Percentiles rank a stretch among this genome's conserved stretches.
These are phyloP conservation scores for Tulasnella sp. DNA, from an alignment of 768 basidiomycete genomes.

Conservation along the genomic window DNA sequence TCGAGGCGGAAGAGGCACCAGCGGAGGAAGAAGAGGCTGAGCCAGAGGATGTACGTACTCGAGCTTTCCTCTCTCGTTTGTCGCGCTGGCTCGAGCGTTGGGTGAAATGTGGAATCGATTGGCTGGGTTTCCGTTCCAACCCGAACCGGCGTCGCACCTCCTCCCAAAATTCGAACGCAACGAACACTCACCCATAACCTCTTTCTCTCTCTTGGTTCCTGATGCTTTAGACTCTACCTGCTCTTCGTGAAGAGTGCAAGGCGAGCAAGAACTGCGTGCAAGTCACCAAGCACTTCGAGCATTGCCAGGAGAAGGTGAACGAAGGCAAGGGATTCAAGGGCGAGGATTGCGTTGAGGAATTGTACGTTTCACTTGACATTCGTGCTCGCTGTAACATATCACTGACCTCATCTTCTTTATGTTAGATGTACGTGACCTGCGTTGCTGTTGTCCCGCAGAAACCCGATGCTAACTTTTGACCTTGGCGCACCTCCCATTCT, in stretches of 20 bases:
- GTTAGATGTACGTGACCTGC: constrained; percentile 28
- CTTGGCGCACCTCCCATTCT: too few species aligned
- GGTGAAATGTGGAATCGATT: neutral
- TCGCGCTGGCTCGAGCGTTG: neutral
- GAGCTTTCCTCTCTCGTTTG: neutral
- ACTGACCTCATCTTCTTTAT: neutral
- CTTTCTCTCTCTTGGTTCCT: neutral
- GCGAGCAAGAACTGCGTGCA: constrained; percentile 60
- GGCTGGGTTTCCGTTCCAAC: neutral
- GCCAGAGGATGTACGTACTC: constrained; percentile 75
- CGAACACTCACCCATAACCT: neutral
- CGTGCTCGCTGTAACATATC: neutral
- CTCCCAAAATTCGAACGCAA: neutral
- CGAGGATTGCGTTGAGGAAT: constrained; percentile 90
- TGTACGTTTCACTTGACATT: constrained; percentile 52
- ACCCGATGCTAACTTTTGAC: neutral
- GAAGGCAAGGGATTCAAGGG: constrained; percentile 79
- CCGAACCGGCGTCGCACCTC: neutral
- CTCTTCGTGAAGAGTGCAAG: constrained; percentile 72
- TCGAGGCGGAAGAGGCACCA: constrained; percentile 42
- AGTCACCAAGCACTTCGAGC: constrained; percentile 76
- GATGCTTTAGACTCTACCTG: constrained; percentile 57
- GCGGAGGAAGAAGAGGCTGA: constrained; percentile 51
- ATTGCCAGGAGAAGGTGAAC: constrained; percentile 84
- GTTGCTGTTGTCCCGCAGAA: neutral